Conservation (phyloP, 2,329 filamentous ascomycete genomes). For the Elsinoe arachidis region DNA sequence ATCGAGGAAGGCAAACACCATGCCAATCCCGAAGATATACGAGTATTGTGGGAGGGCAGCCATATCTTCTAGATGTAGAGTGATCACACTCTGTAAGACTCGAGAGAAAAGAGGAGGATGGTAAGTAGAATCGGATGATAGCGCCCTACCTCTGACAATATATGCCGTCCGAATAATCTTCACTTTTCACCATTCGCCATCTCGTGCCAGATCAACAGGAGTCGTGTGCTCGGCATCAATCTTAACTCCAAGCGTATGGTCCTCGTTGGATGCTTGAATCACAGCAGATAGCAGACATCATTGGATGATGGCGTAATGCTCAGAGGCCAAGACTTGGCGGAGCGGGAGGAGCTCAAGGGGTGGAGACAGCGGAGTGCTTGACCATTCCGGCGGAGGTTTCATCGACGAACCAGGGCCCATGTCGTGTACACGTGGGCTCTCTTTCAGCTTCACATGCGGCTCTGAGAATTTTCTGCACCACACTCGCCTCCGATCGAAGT, state of each 20-base stretch:
- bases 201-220: not conserved
- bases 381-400: not conserved
- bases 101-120: not conserved
- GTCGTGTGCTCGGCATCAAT: not conserved
- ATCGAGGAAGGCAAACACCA: constrained; percentile 55
- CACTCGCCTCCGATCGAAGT: not conserved
- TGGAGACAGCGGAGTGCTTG: constrained; percentile 10
- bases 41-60: constrained; percentile 44
- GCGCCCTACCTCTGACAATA: not conserved
- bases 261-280: not conserved
- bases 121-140: not conserved
- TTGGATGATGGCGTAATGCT: not conserved
- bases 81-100: not conserved
- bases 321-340: constrained; percentile 2
- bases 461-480: not conserved
- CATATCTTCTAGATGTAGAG: constrained; percentile 20
- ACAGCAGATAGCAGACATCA: not conserved
- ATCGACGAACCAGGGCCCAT: constrained; percentile 4
- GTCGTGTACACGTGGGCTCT: not conserved
- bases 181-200: not conserved
- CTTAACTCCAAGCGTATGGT: constrained; percentile 9
- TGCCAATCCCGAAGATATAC: constrained; percentile 54
- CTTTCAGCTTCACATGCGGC: not conserved
- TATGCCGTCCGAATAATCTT: not conserved
- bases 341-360: not conserved